Percentiles rank a stretch among this genome's conserved stretches.
Evolutionary conservation across 2,329 filamentous ascomycete genomes (phyloP).

Genomic region (Cladophialophora carrionii): DNA sequence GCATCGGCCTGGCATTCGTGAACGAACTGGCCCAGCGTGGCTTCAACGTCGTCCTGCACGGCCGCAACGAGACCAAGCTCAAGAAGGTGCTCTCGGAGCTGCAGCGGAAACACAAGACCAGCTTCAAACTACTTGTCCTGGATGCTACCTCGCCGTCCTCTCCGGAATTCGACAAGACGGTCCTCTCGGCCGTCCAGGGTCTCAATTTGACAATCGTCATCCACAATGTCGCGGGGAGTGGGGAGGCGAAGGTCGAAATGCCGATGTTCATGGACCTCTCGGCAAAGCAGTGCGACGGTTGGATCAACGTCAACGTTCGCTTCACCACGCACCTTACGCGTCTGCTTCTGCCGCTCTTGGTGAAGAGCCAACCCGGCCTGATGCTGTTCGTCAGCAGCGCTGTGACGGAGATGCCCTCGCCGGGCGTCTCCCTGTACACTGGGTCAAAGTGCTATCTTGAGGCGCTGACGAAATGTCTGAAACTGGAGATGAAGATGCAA

Average conservation of each 20-base stretch:
- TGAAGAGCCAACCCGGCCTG: constrained; percentile 49
- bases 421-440: constrained; percentile 54
- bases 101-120: constrained; percentile 45
- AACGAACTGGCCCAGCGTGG: constrained; percentile 55
- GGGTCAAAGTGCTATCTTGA: constrained; percentile 54
- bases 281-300: constrained; percentile 46
- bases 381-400: constrained; percentile 58
- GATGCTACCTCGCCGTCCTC: constrained; percentile 46
- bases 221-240: constrained; percentile 60
- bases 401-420: constrained; percentile 50
- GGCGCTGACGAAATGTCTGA: constrained; percentile 47
- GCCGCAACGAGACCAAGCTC: constrained; percentile 58
- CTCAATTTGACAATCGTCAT: constrained; percentile 58
- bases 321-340: constrained; percentile 57
- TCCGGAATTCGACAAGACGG: constrained; percentile 38
- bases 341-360: constrained; percentile 52
- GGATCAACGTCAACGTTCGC: constrained; percentile 54
- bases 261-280: constrained; percentile 45
- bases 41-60: constrained; percentile 63
- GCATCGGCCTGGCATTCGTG: constrained; percentile 58
- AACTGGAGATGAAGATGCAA: constrained; percentile 50
- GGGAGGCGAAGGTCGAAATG: constrained; percentile 39
- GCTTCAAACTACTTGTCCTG: constrained; percentile 50
- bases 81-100: constrained; percentile 49
- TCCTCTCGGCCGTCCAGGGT: constrained; percentile 40